Evolutionary conservation across 2,329 filamentous ascomycete species (phyloP).

Genomic region (Epichloe bromicola): DNA sequence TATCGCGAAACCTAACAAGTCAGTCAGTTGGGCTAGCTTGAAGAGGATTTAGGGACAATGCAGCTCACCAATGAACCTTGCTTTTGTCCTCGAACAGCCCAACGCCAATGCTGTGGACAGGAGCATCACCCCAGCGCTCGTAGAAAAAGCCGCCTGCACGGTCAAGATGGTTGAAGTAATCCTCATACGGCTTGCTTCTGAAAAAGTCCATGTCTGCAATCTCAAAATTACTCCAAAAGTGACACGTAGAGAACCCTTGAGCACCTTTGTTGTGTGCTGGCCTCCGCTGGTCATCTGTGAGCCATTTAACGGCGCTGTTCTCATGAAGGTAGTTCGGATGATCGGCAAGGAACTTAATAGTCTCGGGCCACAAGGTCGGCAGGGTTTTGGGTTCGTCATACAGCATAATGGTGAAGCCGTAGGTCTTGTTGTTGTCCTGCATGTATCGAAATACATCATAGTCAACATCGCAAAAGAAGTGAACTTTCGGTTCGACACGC

Average conservation of each 20-base stretch:
- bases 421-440: conserved; percentile 97
- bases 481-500: conserved; percentile 96
- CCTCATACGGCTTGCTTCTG: conserved; percentile 79
- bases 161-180: conserved; percentile 96
- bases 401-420: conserved; percentile 95
- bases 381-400: conserved; percentile 87
- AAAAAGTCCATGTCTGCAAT: conserved; percentile 90
- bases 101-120: conserved; percentile 87
- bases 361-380: conserved; percentile 88
- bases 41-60: not conserved
- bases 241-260: conserved; percentile 92
- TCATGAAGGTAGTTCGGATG: conserved; percentile 69
- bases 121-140: conserved; percentile 95
- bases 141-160: conserved; percentile 97
- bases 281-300: conserved; percentile 63
- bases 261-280: conserved; percentile 71
- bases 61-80: conserved; percentile 82
- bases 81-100: conserved; percentile 83
- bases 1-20: conserved; percentile 82
- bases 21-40: not conserved
- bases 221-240: conserved; percentile 99
- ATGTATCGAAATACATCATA: conserved; percentile 98
- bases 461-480: conserved; percentile 98
- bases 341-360: conserved; percentile 73
- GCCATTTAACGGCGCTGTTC: conserved; percentile 79